A percentile compares a stretch with the other conserved stretches of the same genome.
Evolutionary conservation across 2,329 filamentous ascomycete species (phyloP).

Genomic region (Neonectria faginata): DNA sequence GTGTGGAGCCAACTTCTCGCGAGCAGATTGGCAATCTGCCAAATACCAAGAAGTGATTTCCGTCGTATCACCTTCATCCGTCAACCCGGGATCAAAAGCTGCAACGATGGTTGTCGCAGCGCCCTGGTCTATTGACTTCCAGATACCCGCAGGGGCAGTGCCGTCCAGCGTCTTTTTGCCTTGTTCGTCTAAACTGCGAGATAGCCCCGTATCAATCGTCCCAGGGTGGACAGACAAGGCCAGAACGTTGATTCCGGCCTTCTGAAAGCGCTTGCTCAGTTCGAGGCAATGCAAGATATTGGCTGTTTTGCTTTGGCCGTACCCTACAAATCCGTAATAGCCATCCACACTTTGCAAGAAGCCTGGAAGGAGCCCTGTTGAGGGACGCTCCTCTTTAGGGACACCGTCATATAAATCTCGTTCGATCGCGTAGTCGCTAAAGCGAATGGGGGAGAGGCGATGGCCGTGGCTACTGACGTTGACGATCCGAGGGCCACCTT

Average conservation of each 20-base stretch:
- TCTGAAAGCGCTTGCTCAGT: constrained; percentile 26
- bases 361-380: constrained; percentile 4
- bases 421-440: constrained; percentile 57
- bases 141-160: constrained; percentile 23
- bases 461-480: constrained; percentile 60
- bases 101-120: constrained; percentile 35
- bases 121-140: constrained; percentile 31
- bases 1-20: constrained; percentile 20
- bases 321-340: constrained; percentile 39
- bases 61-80: neutral
- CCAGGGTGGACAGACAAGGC: constrained; percentile 38
- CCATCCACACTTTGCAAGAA: constrained; percentile 29
- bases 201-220: constrained; percentile 28
- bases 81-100: constrained; percentile 34
- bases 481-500: constrained; percentile 51
- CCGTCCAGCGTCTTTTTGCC: constrained; percentile 22
- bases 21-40: constrained; percentile 30
- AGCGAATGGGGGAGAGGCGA: constrained; percentile 55
- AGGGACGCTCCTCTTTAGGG: constrained; percentile 21
- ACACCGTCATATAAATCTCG: constrained; percentile 20
- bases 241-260: constrained; percentile 10
- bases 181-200: constrained; percentile 14
- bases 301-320: constrained; percentile 48
- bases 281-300: constrained; percentile 43
- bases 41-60: constrained; percentile 21